Evolutionary conservation across 768 basidiomycete species (phyloP), one percentile per base, ranked within the genome.

Genomic region (Myochromella boudieri): DNA sequence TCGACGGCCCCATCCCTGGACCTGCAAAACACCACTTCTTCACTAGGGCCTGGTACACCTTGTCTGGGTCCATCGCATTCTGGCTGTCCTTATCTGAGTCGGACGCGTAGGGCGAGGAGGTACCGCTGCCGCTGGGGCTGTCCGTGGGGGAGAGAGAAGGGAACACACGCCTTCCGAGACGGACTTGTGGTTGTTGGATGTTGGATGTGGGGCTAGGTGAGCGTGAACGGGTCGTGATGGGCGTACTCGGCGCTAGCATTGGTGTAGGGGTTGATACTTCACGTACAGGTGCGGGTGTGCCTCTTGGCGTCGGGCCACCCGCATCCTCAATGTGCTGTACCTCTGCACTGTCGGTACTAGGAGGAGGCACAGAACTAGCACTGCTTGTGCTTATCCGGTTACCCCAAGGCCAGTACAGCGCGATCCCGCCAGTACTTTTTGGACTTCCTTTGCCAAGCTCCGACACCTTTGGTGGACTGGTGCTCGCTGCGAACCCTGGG

Each of bases 381-480:
- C n/a, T n/a, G n/a, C n/a, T n/a, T n/a, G n/a, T n/a, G n/a, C n/a
- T n/a, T n/a, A n/a, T n/a, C n/a, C n/a, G n/a, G n/a, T n/a, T n/a
- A n/a, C 45, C 54, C 57, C 57, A 56, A 10, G 57, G 55, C 57
- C 57, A 59, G 37, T 54, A 46, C 33, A 59, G 31, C 33, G 48
- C 24, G 0, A 55, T 36, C 1, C 37, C 46, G 2, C 29, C 12
- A 17, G 20, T 29, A 29, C 46, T 21, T 27, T 6, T 31, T 28
- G 34, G 36, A 40, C 37, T 36, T 43, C 27, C 48, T 15, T 10
- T 49, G 56, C 45, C 61, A 52, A 3, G 53, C 54, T 44, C 55
- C 15, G 38, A 48, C 51, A 66, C 37, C 45, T 52, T 56, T 36
- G 64, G 63, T 40, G 68, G 66, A 40, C 68, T 66, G 24, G 66